Percentiles rank a stretch among this genome's conserved stretches.
phyloP scores from a whole-genome alignment of 345 rosid genomes.

The Gossypium anomalum region DNA sequence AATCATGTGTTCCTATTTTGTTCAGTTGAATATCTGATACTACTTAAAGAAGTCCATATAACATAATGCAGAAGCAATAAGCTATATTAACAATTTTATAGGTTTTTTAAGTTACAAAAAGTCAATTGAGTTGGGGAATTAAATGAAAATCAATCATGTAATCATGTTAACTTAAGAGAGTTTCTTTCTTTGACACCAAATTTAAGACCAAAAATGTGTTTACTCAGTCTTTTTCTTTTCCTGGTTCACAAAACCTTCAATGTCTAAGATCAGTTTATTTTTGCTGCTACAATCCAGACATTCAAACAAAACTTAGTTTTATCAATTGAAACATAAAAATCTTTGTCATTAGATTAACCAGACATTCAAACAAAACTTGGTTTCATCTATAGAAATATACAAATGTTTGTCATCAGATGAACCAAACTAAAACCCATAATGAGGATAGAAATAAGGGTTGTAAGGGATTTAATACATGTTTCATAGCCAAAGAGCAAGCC shows the following conservation, averaged over 20 bases:
- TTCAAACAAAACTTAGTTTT: not conserved
- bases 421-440: not conserved
- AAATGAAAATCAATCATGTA: not conserved
- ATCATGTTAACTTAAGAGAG: not conserved
- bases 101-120: not conserved
- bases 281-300: not conserved
- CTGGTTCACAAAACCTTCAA: not conserved
- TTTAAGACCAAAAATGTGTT: not conserved
- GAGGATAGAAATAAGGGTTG: not conserved
- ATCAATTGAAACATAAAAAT: not conserved
- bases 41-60: not conserved
- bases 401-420: not conserved
- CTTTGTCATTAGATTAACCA: not conserved
- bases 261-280: not conserved
- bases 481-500: constrained; percentile 96
- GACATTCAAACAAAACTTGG: not conserved
- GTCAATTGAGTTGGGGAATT: not conserved
- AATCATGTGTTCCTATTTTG: not conserved
- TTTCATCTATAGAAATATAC: not conserved
- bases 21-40: not conserved
- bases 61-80: not conserved
- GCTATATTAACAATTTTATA: not conserved
- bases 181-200: not conserved
- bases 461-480: constrained; percentile 45
- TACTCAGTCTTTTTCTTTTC: not conserved